A percentile compares a stretch with the other conserved stretches of the same genome.
phyloP scores from a whole-genome alignment of 208 protist genomes.

The Acanthamoeba castellanii region DNA sequence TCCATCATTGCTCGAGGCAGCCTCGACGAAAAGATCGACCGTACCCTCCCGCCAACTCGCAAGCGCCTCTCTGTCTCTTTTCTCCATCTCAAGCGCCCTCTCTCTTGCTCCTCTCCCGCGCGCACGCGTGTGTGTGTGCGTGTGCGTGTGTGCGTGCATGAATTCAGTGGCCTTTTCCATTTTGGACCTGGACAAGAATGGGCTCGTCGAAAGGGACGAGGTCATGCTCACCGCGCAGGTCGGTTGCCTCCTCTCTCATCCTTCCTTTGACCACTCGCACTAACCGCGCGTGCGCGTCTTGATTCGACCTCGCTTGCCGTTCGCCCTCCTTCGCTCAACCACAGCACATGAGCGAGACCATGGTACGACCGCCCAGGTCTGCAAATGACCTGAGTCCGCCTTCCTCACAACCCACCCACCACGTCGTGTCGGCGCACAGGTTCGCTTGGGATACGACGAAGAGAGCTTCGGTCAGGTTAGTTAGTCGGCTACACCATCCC shows the following conservation, averaged over 20 bases:
- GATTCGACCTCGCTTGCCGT: neutral
- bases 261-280: neutral
- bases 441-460: neutral
- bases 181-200: constrained; percentile 40
- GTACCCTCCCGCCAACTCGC: neutral
- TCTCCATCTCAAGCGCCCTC: neutral
- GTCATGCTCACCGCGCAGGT: neutral
- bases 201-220: constrained; percentile 15
- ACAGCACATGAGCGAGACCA: constrained; percentile 28
- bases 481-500: neutral
- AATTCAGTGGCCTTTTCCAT: neutral
- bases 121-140: neutral
- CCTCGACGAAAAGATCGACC: neutral
- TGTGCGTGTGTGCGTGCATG: neutral
- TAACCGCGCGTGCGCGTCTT: no score
- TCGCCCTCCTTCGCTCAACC: neutral
- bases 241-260: neutral
- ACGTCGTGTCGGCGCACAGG: neutral
- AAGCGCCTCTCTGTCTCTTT: no score
- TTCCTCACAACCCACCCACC: no score
- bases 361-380: neutral
- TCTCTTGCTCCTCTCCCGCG: neutral
- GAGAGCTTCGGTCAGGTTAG: neutral
- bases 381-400: neutral
- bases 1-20: constrained; percentile 19